Evolutionary conservation across 2,329 filamentous ascomycete species (phyloP).

Genomic region (Claviceps lovelessii): DNA sequence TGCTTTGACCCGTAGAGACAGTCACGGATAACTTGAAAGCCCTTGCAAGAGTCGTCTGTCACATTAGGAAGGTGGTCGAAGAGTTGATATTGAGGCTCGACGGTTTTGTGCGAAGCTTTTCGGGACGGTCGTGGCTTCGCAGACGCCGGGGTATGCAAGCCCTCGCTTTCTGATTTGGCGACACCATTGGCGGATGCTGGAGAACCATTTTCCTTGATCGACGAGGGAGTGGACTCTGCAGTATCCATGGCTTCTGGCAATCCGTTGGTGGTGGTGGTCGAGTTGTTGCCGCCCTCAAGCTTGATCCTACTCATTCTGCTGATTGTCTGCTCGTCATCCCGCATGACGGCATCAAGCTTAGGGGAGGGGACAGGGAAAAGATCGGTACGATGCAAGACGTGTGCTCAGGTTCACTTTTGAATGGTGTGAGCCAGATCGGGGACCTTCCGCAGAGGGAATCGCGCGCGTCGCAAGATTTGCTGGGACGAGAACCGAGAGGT

Average conservation of each 20-base stretch:
- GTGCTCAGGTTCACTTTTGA: no score
- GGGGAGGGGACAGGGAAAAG: not conserved
- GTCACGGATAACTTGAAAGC: conserved; percentile 68
- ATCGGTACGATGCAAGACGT: not conserved
- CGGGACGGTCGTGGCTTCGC: conserved; percentile 55
- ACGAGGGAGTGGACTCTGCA: conserved; percentile 25
- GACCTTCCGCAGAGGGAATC: not conserved
- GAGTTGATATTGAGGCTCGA: conserved; percentile 47
- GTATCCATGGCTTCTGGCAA: conserved; percentile 26
- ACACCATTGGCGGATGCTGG: conserved; percentile 30
- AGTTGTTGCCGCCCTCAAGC: conserved; percentile 24
- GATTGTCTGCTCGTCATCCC: conserved; percentile 27
- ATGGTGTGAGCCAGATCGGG: not conserved
- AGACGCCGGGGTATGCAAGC: conserved; percentile 32
- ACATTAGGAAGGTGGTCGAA: conserved; percentile 65
- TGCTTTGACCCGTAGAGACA: conserved; percentile 88
- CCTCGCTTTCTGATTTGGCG: conserved; percentile 25
- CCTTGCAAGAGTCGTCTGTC: conserved; percentile 58
- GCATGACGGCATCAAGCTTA: conserved; percentile 17
- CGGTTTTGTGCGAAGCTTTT: conserved; percentile 54
- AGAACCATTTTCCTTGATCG: conserved; percentile 18
- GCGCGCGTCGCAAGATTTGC: conserved; percentile 2
- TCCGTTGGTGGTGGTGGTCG: conserved; percentile 16
- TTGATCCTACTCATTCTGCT: conserved; percentile 30
- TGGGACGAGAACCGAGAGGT: not conserved